Evolutionary conservation across 257 asterid genomes (phyloP), one percentile per base, ranked within the genome.

Genomic region (Orobanche coerulescens): DNA sequence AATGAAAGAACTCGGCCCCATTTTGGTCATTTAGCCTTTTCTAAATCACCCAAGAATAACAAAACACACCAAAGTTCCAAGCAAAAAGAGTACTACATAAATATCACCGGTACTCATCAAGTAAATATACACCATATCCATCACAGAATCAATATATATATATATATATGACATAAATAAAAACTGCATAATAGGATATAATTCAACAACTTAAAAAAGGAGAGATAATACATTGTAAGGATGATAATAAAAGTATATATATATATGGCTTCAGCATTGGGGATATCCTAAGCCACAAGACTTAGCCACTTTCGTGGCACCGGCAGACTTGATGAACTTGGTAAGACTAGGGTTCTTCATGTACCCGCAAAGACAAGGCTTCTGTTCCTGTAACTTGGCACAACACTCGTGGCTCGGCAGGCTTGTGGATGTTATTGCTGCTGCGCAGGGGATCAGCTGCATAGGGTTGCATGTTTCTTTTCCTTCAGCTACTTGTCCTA

Each of bases 341-440:
- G 81, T 81, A 33, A 90, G 85, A 34, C 72, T 78, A 3, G 90
- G 93, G 69, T 82, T 83, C 77, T 52, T 86, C 85, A 84, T 69
- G 80, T 90, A 90, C 31, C 69, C 65, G 78, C 95, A 86, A 3
- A 90, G 79, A 50, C 97, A 90, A 5, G 95, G 94, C 68, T 78
- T 82, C 65, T 84, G 97, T 60, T 90, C 85, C 70, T 76, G 84
- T 5, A 90, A 42, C 84, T 76, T 87, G 0, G 78, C 53, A 72
- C 97, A 90, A 46, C 97, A 90, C 9, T 60, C 25, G 0, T 69
- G 28, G 55, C 73, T 71, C 12, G 97, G 94, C 24, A 63, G 66
- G 18, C 78, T 40, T 6, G 90, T 58, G 9, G 94, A 79, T 10
- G 79, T 73, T 57, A 87, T 82, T 9, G 93, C 97, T 5, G 66